Evolutionary conservation across 2,329 filamentous ascomycete species (phyloP).

Genomic region (Penicillium janthinellum): DNA sequence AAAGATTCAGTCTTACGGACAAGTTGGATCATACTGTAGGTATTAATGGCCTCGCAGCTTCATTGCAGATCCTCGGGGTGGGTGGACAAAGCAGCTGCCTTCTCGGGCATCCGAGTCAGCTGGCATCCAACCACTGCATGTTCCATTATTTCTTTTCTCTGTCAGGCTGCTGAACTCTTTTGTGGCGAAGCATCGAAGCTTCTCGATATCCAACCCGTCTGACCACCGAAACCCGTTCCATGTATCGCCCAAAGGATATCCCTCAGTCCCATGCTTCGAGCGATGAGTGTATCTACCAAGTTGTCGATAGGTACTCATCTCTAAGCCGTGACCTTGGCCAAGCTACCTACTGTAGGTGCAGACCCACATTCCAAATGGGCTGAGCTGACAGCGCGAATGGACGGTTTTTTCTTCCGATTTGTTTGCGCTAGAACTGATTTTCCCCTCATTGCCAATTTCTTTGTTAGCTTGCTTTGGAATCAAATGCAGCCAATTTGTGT

Average conservation of each 20-base stretch:
- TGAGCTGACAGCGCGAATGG: neutral
- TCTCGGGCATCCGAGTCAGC: neutral
- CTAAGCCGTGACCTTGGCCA: neutral
- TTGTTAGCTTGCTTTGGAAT: neutral
- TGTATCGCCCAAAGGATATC: no score
- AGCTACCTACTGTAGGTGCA: neutral
- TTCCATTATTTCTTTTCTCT: neutral
- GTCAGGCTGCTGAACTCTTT: neutral
- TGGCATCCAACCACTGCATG: neutral
- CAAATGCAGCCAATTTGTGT: neutral
- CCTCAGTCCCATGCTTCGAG: neutral
- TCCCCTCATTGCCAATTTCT: neutral
- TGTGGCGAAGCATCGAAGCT: neutral
- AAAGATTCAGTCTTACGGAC: neutral
- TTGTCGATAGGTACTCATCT: neutral
- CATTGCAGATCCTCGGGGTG: no score
- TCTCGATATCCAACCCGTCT: neutral
- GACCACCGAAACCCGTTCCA: neutral
- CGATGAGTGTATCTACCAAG: neutral
- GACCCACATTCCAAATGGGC: slow-evolving; percentile 4
- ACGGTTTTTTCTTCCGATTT: neutral
- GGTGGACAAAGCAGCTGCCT: neutral
- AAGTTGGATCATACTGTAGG: neutral
- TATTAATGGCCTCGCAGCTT: no score
- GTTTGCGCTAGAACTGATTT: neutral